phyloP scores from a whole-genome alignment of 1,139 yeast species.

The Yamadazyma dushanensis region DNA sequence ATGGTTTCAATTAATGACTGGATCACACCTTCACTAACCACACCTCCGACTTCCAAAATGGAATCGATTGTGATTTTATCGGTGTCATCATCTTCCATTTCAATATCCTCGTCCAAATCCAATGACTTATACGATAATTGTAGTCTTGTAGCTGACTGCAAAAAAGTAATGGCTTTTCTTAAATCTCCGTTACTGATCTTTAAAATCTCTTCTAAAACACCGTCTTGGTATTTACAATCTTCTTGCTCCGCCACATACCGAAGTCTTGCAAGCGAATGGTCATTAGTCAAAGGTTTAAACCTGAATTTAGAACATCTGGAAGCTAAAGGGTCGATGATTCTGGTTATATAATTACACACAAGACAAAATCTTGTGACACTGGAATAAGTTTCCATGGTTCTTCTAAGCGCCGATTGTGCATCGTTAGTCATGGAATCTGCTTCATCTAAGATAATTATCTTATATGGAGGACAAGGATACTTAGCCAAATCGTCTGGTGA shows the following conservation, averaged over 20 bases:
- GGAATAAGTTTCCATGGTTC: conserved; percentile 96
- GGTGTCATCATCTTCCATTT: conserved; percentile 27
- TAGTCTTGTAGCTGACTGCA: conserved; percentile 83
- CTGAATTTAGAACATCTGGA: conserved; percentile 95
- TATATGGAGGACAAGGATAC: conserved; percentile 95
- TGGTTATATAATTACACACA: conserved; percentile 91
- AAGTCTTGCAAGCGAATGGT: conserved; percentile 68
- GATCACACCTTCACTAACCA: conserved; percentile 62
- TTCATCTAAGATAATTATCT: conserved; percentile 84
- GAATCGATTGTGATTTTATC: conserved; percentile 41
- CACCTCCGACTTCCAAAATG: conserved; percentile 81
- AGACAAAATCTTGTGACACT: conserved; percentile 89
- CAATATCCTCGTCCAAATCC: conserved; percentile 12
- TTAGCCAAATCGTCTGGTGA: conserved; percentile 60
- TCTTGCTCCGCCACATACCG: conserved; percentile 57
- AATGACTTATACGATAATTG: conserved; percentile 28
- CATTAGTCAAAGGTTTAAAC: conserved; percentile 73
- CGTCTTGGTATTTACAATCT: conserved; percentile 45
- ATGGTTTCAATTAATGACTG: conserved; percentile 41
- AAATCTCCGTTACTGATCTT: conserved; percentile 82
- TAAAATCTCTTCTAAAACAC: conserved; percentile 61
- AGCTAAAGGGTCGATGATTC: conserved; percentile 95
- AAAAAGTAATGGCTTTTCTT: conserved; percentile 85
- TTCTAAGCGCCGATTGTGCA: conserved; percentile 91
- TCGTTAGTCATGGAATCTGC: conserved; percentile 99